Percentiles rank a stretch among this genome's conserved stretches.
phyloP scores from a whole-genome alignment of 208 protist genomes.

The Polymyxa betae region DNA sequence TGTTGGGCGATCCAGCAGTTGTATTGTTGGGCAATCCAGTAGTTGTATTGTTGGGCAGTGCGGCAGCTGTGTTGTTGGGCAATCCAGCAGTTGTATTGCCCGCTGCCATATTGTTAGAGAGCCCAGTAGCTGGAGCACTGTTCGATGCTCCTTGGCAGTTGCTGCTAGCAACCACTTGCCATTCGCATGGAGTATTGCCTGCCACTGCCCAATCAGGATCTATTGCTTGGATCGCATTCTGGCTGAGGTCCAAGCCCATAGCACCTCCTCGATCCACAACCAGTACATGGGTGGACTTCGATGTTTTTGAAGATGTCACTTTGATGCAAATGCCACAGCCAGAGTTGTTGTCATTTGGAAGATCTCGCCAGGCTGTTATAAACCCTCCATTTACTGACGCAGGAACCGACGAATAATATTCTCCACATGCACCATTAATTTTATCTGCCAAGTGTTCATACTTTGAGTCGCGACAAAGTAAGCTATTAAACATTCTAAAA shows the following conservation, averaged over 20 bases:
- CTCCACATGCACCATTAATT: not conserved
- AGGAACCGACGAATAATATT: not conserved
- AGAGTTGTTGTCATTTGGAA: not conserved
- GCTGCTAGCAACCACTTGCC: not conserved
- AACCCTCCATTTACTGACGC: not conserved
- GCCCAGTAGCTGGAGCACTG: not conserved
- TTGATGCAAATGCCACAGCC: not conserved
- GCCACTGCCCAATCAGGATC: not conserved
- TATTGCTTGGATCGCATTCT: not conserved
- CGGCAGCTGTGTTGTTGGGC: too few species aligned
- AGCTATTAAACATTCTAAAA: too few species aligned
- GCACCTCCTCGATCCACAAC: not conserved
- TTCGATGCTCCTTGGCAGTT: not conserved
- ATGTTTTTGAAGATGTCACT: not conserved
- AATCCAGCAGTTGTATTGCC: too few species aligned
- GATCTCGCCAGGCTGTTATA: not conserved
- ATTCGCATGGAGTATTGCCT: not conserved
- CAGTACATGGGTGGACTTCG: not conserved
- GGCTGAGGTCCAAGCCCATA: not conserved
- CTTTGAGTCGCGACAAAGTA: not conserved
- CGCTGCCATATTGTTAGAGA: too few species aligned
- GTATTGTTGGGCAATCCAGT: too few species aligned
- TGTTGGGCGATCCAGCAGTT: too few species aligned
- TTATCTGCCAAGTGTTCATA: not conserved
- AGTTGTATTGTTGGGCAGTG: too few species aligned